Evolutionary conservation across 176 grass and related monocot species (phyloP).

Genomic region (Juncus inflexus): DNA sequence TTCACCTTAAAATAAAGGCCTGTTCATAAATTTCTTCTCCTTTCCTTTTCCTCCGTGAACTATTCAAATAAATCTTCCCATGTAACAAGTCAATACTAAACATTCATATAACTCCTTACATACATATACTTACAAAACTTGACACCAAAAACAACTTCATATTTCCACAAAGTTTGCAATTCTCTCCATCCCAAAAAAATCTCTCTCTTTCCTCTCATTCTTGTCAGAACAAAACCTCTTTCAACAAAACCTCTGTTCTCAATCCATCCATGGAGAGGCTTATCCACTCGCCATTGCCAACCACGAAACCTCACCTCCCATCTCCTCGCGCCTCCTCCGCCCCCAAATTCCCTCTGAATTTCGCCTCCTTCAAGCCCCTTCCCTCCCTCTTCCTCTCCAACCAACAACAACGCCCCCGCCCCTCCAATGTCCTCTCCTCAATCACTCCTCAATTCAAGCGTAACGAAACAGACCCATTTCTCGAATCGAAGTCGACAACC

Average conservation of each 20-base stretch:
- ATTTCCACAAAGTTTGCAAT: too few species aligned
- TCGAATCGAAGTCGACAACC: not conserved
- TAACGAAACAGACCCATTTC: not conserved
- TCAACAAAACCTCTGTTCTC: not conserved
- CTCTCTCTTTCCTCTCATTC: not conserved
- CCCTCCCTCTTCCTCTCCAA: constrained; percentile 32
- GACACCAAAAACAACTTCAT: too few species aligned
- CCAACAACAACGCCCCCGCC: constrained; percentile 14
- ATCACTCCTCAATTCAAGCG: not conserved
- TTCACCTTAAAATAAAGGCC: too few species aligned
- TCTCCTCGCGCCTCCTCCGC: not conserved
- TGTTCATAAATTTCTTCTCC: too few species aligned
- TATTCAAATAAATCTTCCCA: too few species aligned
- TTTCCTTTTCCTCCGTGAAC: too few species aligned
- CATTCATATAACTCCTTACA: too few species aligned
- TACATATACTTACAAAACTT: too few species aligned
- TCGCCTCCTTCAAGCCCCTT: constrained; percentile 1
- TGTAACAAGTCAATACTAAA: too few species aligned
- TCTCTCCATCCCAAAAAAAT: too few species aligned
- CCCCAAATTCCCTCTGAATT: not conserved
- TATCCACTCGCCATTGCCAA: constrained; percentile 49
- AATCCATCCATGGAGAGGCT: constrained; percentile 62
- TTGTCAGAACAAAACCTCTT: constrained; percentile 1
- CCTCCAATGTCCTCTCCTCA: not conserved
- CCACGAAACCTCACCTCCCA: constrained; percentile 6